Evolutionary conservation across 192 early-diverging fungal species (phyloP), one percentile per base, ranked within the genome.

Genomic region (Coemansia sp.): DNA sequence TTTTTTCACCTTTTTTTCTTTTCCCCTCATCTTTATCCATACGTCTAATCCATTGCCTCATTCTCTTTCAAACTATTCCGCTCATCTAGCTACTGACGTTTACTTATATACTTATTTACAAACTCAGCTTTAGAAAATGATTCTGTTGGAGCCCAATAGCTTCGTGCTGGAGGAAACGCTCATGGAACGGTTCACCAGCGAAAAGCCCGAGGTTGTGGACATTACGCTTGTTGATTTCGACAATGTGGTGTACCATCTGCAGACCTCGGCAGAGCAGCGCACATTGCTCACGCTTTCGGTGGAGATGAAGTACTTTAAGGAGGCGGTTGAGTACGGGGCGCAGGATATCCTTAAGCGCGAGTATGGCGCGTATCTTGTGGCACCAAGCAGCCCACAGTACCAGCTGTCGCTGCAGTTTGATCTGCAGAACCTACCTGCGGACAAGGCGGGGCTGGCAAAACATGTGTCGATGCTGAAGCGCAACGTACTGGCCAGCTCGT

Each of bases 141-240:
- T 85, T 65, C 77, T 85, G 7, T 69, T 85, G 11, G 84, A 85
- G 68, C 76, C 79, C 63, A 79, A 85, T 61, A 85, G 80, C 69
- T 80, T 65, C 54, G 84, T 88, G 59, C 71, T 90, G 7, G 87
- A 90, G 45, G 87, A 90, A 55, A 86, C 89, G 11, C 81, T 90
- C 41, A 57, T 85, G 47, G 70, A 85, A 41, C 86, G 85, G 43
- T 88, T 90, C 71, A 81, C 42, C 67, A 87, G 87, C 66, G 87
- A 88, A 54, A 90, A 92, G 74, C 82, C 81, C 9, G 91, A 92
- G 54, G 68, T 84, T 8, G 72, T 94, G 13, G 87, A 91, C 71
- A 87, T 95, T 69, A 92, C 85, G 42, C 85, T 97, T 55, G 94
- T 95, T 39, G 98, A 99, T 79, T 98, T 99, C 85, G 98, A 99